Evolutionary conservation across 345 rosid genomes (phyloP).

Genomic region (Ceriops decandra): DNA sequence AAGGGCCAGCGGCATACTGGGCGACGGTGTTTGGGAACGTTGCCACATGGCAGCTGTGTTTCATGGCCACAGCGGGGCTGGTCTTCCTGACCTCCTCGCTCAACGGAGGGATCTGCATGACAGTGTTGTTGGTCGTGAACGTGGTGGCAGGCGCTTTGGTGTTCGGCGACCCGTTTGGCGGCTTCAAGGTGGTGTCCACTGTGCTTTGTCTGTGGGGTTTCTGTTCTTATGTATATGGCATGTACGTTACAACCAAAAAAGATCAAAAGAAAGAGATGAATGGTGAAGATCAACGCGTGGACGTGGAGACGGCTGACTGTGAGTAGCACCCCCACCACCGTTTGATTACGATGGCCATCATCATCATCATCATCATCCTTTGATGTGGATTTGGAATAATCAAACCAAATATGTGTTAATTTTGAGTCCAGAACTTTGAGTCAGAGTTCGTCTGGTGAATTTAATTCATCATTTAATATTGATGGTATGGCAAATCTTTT

Average conservation of each 20-base stretch:
- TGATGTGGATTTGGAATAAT: not conserved
- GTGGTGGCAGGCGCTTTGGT: conserved; percentile 78
- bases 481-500: too few relatives aligned
- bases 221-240: conserved; percentile 69
- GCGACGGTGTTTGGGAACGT: conserved; percentile 30
- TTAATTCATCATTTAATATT: too few relatives aligned
- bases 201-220: conserved; percentile 83
- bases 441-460: too few relatives aligned
- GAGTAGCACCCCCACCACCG: conserved; percentile 3
- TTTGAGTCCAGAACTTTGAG: too few relatives aligned
- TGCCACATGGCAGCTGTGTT: conserved; percentile 84
- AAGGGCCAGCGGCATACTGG: conserved; percentile 22
- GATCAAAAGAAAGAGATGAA: not conserved
- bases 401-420: too few relatives aligned
- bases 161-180: conserved; percentile 63
- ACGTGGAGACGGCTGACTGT: conserved; percentile 13
- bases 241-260: conserved; percentile 35
- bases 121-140: conserved; percentile 73
- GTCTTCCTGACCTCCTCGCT: conserved; percentile 78
- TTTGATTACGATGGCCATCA: not conserved
- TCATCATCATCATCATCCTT: not conserved
- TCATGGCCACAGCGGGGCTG: conserved; percentile 89
- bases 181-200: conserved; percentile 74
- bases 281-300: not conserved
- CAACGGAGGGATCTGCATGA: conserved; percentile 89